Evolutionary conservation across 2,329 filamentous ascomycete genomes (phyloP), one percentile per base, ranked within the genome.

Genomic region (Neodidymelliopsis sp.): DNA sequence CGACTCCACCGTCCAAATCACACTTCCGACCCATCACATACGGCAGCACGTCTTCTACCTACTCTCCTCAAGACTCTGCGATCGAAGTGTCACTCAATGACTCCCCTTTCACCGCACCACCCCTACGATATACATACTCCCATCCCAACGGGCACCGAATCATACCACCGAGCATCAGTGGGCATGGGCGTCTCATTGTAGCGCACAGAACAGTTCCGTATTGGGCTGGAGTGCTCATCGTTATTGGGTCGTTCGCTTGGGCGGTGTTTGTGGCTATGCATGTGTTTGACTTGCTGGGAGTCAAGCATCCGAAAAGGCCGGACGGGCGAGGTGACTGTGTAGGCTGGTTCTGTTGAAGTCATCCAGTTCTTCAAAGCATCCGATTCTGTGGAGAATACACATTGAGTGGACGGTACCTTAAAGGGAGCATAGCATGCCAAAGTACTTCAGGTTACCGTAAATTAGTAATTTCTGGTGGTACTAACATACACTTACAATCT

Each of bases 181-280:
- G 61, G 2, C 59, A 65, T 37, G 60, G 61, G 1, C 59, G 58
- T 2, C 36, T 61, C 20, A 53, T 65, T 6, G 23, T 59, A 8
- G 59, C 58, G 10, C 55, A 54, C 24, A 54, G 59, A 8, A 55
- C 52, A 3, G 50, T 65, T 5, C 56, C 61, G n/a, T 59, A 65
- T n/a, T 53, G 55, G 41, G 34, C 52, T 4, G 61, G 61, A 1
- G 12, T 42, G 1, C 12, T 60, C 2, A 27, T 61, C 6, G 59
- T 63, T 7, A 16, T 62, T 7, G 56, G 50, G 0, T 49, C 53
- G 2, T 54, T 62, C 41, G 51, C 50, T 3, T 65, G 59, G 61
- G 61, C 57, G 1, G 59, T 65, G 4, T 58, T 57, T 23, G 53
- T 53, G 20, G 61, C 57, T 6, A 31, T 62, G 6, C 54, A 54